Base-by-base conservation (phyloP, 2,329 filamentous ascomycete species). In the Epichloe bromicola region DNA sequence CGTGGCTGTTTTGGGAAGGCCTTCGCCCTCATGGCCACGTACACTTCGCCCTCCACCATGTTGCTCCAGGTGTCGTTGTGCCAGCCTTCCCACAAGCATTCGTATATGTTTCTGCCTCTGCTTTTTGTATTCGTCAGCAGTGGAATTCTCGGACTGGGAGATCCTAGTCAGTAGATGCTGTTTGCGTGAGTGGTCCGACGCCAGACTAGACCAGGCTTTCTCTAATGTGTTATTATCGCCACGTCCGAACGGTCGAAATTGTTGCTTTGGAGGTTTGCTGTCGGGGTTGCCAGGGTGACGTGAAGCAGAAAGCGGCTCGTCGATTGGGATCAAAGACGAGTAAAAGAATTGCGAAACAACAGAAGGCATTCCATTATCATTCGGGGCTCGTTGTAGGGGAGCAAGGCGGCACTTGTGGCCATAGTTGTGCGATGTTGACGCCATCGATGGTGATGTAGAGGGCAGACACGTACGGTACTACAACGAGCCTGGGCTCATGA, bases 271-370 rank as follows among this genome's bases (percentile, higher is more conserved):
- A 51, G 74, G 65, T 51, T 71, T 76, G 14, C 74, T 63, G 48
- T 83, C 69, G 63, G 73, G 55, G 64, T 75, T 59, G 23, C 65
- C 66, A 62, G 78, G 63, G 65, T 80, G 61, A 68, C 75, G 65
- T 11, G 73, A 69, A 1, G 84, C 78, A 10, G 85, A 88, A n/a
- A 95, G 75, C 23, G 88, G 88, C 61, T 95, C 89, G 61, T 95
- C 89, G 62, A 95, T 89, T 33, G 88, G 84, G 47, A 91, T 77
- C 12, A 82, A 73, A 11, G 88, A 93, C 14, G 82, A 78, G 66
- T 95, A 95, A 68, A 95, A 95, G 70, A 88, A 95, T 56, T 88
- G 86, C 20, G 84, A 76, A 34, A 75, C 73, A 50, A 85, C 65
- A 0, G 79, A 74, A 15, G 85, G 84, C 23, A 78, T 73, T 49